Evolutionary conservation across 768 basidiomycete genomes (phyloP), one percentile per base, ranked within the genome.

Genomic region (Lentinula raphanica): DNA sequence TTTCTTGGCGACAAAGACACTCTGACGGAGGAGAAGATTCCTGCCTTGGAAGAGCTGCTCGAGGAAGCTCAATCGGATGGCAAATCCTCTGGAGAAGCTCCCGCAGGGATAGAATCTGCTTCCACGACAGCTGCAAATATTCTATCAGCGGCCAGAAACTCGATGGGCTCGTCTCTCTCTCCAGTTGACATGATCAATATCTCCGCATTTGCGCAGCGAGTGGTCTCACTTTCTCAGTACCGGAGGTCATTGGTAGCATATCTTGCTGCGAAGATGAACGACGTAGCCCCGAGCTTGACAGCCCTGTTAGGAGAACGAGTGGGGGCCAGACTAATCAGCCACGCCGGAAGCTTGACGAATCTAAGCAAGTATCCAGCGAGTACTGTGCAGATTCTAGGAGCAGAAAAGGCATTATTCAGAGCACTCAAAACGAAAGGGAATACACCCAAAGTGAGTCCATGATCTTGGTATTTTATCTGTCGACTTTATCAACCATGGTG

Each of bases 371-470:
- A 98, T 76, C 96, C 96, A 31, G 96, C 96, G 0, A 94, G 92
- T 67, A 98, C 96, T 13, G 96, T 98, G 40, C 96, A 98, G 74
- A 98, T 98, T 64, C 79, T 98, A 40, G 96, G 96, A 64, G 96
- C 96, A 23, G 96, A 98, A 77, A 98, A 98, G 73, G 96, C 96
- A 2, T 80, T 98, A 27, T 98, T 98, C 84, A 79, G 96, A 56
- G 96, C 96, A 0, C 78, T 98, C 67, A 98, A 98, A 79, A 98
- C 96, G 31, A 98, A 98, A 74, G 96, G 96, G 15, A 98, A 98
- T 71, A 99, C 96, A 0, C 95, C 96, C 40, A 97, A 97, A 79
- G 93, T 92, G 63, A 54, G 72, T 66, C 42, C 21, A 35, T 35
- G 32, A 35, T 8, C 32, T 13, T 35, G 13, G 32, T 13, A 13